Conservation (phyloP, 164 flowering plant genomes). For the Annona cherimola region DNA sequence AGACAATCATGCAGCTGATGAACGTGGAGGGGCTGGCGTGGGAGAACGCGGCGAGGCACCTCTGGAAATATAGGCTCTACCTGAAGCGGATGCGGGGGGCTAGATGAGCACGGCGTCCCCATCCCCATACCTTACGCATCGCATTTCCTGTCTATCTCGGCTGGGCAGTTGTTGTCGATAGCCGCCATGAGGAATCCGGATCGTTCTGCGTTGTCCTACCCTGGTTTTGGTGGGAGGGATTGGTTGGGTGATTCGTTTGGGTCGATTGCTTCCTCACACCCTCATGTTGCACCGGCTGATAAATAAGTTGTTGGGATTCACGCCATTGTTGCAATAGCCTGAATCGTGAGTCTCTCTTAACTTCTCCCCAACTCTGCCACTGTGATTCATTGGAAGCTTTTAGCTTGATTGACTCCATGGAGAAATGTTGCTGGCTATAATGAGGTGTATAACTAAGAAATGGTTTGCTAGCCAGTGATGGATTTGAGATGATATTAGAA, state of each 20-base stretch:
- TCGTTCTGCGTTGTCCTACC: constrained; percentile 19
- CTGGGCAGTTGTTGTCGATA: constrained; percentile 16
- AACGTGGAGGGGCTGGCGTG: constrained; percentile 90
- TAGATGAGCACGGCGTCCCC: constrained; percentile 26
- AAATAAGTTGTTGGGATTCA: constrained; percentile 10
- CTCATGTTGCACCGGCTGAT: constrained; percentile 16
- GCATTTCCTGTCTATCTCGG: constrained; percentile 21
- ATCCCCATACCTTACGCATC: constrained; percentile 36
- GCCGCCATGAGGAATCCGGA: constrained; percentile 10
- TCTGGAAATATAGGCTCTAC: constrained; percentile 87
- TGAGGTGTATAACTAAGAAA: background rate
- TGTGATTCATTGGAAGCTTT: background rate
- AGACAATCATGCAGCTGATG: constrained; percentile 97
- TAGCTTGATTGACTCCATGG: no score
- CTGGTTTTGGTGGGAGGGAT: constrained; percentile 20
- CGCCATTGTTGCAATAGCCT: background rate
- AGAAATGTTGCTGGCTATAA: background rate
- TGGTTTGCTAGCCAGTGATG: no score
- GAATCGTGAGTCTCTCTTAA: background rate
- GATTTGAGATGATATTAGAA: no score
- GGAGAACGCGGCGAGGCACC: constrained; percentile 93
- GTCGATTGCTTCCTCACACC: constrained; percentile 13
- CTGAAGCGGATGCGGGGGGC: constrained; percentile 85
- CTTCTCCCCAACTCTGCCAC: background rate
- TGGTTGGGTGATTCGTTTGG: constrained; percentile 16